Evolutionary conservation across 495 filamentous ascomycete genomes (phyloP).

Genomic region (Haplographium delicatum): DNA sequence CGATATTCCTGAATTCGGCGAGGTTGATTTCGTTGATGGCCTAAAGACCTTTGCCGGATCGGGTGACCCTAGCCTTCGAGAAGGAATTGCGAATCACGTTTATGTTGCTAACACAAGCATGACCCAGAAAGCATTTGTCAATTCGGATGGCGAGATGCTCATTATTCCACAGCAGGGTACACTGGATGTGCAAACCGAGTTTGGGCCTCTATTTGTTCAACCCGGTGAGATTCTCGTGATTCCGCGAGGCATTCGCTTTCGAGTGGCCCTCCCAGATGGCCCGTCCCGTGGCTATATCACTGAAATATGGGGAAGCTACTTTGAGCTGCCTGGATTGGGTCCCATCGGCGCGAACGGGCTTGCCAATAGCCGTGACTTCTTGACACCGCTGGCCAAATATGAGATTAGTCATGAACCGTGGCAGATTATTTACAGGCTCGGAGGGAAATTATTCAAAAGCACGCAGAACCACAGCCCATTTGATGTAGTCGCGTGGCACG

Average conservation of each 20-base stretch:
- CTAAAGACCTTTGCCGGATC: constrained; percentile 46
- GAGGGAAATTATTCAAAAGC: constrained; percentile 47
- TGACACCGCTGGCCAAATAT: constrained; percentile 58
- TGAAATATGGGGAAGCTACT: constrained; percentile 42
- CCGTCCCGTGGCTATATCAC: constrained; percentile 61
- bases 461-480: constrained; percentile 71
- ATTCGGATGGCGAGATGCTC: constrained; percentile 64
- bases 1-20: not conserved
- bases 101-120: constrained; percentile 63
- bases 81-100: constrained; percentile 59
- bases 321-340: constrained; percentile 62
- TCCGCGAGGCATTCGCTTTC: constrained; percentile 61
- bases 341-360: constrained; percentile 67
- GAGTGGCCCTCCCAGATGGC: constrained; percentile 51
- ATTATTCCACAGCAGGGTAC: constrained; percentile 64
- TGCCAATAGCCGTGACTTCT: constrained; percentile 68
- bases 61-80: constrained; percentile 61
- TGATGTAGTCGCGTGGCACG: constrained; percentile 81
- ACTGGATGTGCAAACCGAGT: constrained; percentile 65
- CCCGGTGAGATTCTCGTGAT: constrained; percentile 70
- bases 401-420: constrained; percentile 36
- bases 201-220: constrained; percentile 48
- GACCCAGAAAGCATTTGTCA: constrained; percentile 61
- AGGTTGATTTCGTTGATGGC: constrained; percentile 9
- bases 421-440: constrained; percentile 52